A percentile compares a stretch with the other conserved stretches of the same genome.
phyloP scores from a whole-genome alignment of 106 monocot genomes.

The Phalaenopsis equestris region DNA sequence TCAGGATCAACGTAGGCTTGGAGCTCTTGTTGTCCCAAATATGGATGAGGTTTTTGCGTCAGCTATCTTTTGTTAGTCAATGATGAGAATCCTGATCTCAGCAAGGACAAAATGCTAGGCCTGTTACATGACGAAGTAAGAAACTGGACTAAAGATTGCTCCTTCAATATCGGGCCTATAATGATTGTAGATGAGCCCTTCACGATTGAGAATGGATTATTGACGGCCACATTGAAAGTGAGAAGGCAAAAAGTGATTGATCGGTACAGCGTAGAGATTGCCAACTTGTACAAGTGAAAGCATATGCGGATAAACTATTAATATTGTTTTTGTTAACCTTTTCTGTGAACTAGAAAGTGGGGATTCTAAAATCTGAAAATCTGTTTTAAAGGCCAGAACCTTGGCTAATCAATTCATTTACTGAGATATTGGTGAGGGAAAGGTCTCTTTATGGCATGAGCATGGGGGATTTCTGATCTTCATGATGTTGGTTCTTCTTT shows the following conservation, averaged over 20 bases:
- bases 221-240: conserved; percentile 96
- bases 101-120: conserved; percentile 34
- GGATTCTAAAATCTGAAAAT: too few relatives aligned
- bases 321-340: too few relatives aligned
- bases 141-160: conserved; percentile 22
- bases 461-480: too few relatives aligned
- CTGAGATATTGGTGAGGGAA: too few relatives aligned
- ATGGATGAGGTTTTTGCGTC: conserved; percentile 58
- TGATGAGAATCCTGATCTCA: conserved; percentile 20
- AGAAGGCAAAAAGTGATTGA: conserved; percentile 59
- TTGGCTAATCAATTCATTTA: too few relatives aligned
- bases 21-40: conserved; percentile 85
- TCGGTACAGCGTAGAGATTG: conserved; percentile 51
- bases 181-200: too few relatives aligned
- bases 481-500: too few relatives aligned
- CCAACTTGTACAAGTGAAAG: conserved; percentile 48
- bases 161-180: too few relatives aligned
- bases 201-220: conserved; percentile 37
- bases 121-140: conserved; percentile 60
- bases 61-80: conserved; percentile 18
- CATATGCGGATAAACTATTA: too few relatives aligned
- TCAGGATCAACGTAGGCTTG: conserved; percentile 79
- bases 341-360: too few relatives aligned
- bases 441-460: too few relatives aligned
- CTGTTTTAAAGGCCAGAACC: too few relatives aligned